These are phyloP conservation scores for Casuarina cunninghamiana DNA, from an alignment of 306 rosid genomes.

Conservation along the genomic window DNA sequence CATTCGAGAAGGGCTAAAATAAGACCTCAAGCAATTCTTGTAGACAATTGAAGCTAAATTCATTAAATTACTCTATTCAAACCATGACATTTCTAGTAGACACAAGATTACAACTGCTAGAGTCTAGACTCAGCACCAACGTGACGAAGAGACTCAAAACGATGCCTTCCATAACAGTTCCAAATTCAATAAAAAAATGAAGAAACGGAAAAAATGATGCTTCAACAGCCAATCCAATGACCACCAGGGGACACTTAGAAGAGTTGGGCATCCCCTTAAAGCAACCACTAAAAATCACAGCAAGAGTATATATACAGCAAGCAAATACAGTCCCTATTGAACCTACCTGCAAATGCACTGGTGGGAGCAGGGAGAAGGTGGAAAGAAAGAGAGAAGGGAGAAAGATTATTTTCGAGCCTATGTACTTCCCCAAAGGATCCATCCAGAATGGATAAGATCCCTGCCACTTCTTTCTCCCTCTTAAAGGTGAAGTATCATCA, in stretches of 20 bases:
- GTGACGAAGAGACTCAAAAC: neutral
- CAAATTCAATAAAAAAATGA: neutral
- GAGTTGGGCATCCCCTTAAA: neutral
- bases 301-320: neutral
- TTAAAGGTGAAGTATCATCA: neutral
- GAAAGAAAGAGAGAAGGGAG: neutral
- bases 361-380: too few species aligned
- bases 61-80: conserved; percentile 5
- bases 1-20: neutral
- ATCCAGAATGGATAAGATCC: neutral
- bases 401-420: neutral
- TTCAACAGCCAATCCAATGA: neutral
- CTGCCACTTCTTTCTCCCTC: neutral
- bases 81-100: neutral
- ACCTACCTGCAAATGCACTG: neutral
- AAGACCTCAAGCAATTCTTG: neutral
- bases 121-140: neutral
- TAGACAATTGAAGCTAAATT: conserved; percentile 5
- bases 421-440: neutral
- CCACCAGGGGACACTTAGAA: neutral
- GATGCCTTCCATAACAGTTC: neutral
- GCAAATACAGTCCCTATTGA: neutral
- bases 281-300: neutral
- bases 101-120: neutral
- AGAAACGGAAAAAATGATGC: neutral